A percentile compares a stretch with the other conserved stretches of the same genome.
These are phyloP conservation scores for Candida chauliodis DNA, from an alignment of 805 yeast genomes.

Conservation along the genomic window DNA sequence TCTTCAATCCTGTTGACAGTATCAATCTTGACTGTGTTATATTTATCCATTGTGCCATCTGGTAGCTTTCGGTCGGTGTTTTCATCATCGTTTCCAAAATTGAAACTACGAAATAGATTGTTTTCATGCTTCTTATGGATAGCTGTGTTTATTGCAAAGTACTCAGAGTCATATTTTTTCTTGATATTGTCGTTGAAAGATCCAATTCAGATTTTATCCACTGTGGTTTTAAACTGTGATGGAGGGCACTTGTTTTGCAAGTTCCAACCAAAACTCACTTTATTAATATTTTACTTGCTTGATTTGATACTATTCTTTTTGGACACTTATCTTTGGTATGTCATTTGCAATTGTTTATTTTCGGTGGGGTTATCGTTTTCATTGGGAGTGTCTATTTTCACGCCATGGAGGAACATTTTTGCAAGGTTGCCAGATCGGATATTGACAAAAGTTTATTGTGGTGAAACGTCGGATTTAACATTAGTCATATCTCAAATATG, in stretches of 20 bases:
- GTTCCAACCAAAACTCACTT: constrained; percentile 24
- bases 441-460: constrained; percentile 21
- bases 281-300: constrained; percentile 22
- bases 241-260: constrained; percentile 20
- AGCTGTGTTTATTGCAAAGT: constrained; percentile 29
- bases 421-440: constrained; percentile 34
- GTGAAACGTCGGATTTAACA: constrained; percentile 9
- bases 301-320: constrained; percentile 33
- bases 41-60: constrained; percentile 27
- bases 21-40: constrained; percentile 26
- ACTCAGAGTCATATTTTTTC: constrained; percentile 34
- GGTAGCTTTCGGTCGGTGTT: constrained; percentile 11
- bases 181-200: constrained; percentile 33
- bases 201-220: constrained; percentile 27
- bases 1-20: constrained; percentile 24
- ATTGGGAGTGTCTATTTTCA: constrained; percentile 30
- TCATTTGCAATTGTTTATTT: constrained; percentile 33
- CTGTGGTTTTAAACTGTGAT: constrained; percentile 25
- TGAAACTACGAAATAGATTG: constrained; percentile 18
- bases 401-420: constrained; percentile 37
- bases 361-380: constrained; percentile 30
- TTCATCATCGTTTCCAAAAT: constrained; percentile 19
- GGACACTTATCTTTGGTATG: constrained; percentile 40
- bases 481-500: constrained; percentile 22
- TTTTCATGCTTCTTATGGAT: constrained; percentile 29